A percentile compares a stretch with the other conserved stretches of the same genome.
These are phyloP conservation scores for Rhodomyrtus psidioides DNA, from an alignment of 441 rosid genomes.

Conservation along the genomic window DNA sequence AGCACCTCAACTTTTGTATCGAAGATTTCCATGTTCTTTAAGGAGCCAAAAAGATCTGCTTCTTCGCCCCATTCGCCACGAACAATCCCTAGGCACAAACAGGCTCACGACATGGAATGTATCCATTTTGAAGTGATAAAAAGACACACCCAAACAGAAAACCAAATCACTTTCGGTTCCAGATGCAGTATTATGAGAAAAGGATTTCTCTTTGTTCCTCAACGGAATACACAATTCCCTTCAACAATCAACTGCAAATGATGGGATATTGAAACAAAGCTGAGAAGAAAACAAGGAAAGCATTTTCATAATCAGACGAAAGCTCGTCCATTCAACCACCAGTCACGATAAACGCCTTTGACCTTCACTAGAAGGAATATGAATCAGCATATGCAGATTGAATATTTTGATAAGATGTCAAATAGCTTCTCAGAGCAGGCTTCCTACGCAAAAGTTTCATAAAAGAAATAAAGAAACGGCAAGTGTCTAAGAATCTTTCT, in stretches of 20 bases:
- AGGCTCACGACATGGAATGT: no score
- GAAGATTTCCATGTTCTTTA: no score
- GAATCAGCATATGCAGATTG: not conserved
- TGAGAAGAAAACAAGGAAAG: not conserved
- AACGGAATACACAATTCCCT: no score
- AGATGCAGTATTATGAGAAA: no score
- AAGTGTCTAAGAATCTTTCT: not conserved
- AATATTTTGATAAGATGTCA: not conserved
- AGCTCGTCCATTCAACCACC: not conserved
- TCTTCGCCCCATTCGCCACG: no score
- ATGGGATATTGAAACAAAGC: not conserved
- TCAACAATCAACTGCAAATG: not conserved
- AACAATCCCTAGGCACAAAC: no score
- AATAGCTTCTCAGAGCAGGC: not conserved
- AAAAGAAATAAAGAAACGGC: not conserved
- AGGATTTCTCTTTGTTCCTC: no score
- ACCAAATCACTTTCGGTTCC: no score
- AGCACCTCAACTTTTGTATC: no score
- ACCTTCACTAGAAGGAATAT: not conserved
- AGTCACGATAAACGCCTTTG: not conserved
- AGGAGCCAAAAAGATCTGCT: no score
- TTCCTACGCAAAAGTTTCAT: not conserved
- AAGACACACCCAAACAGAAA: no score
- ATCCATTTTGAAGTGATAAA: no score
- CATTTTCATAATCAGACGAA: not conserved